Evolutionary conservation across 2,329 filamentous ascomycete species (phyloP), one percentile per base, ranked within the genome.

Genomic region (Epichloe brachyelytri): DNA sequence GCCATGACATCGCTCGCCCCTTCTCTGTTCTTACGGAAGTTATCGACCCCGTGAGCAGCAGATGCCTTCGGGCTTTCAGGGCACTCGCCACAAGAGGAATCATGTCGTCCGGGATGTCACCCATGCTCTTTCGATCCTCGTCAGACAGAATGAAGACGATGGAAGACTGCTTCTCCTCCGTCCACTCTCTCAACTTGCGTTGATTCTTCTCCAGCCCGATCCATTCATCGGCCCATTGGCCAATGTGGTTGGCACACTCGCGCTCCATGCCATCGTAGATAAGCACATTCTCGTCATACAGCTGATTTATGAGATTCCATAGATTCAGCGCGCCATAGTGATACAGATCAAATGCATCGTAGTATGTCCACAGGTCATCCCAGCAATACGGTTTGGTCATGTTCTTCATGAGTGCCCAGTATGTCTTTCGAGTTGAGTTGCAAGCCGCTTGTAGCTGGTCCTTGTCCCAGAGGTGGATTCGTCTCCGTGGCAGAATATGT

Each of bases 261-360:
- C 59, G 57, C 39, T 51, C 46, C 30, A 66, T 30, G 19, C 64
- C 63, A 2, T 53, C 49, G 14, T 58, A 50, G 36, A 71, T 64
- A 12, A 62, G 58, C 37, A 58, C 51, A 30, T 74, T 75, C 57
- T 75, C 71, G 15, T 64, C 62, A 40, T 58, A 60, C 1, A 76
- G 58, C 8, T 66, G 64, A 33, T 68, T 65, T 43, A 75, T 56
- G 36, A 77, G 64, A 26, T 70, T 71, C 68, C 69, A 74, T 12
- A 77, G 62, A 54, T 78, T 78, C 53, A 69, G 62, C 0, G 69
- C 70, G 7, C 75, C 75, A 12, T 68, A 63, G 37, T 65, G 46
- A 58, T 73, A 78, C 30, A 78, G 61, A 47, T 78, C 75, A 10
- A 60, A 52, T 1, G 68, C 65, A 54, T 78, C 75, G 46, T 73